Percentiles rank a stretch among this genome's conserved stretches.
phyloP scores from a whole-genome alignment of 1,284 basidiomycete genomes.

The Volvariella volvacea region DNA sequence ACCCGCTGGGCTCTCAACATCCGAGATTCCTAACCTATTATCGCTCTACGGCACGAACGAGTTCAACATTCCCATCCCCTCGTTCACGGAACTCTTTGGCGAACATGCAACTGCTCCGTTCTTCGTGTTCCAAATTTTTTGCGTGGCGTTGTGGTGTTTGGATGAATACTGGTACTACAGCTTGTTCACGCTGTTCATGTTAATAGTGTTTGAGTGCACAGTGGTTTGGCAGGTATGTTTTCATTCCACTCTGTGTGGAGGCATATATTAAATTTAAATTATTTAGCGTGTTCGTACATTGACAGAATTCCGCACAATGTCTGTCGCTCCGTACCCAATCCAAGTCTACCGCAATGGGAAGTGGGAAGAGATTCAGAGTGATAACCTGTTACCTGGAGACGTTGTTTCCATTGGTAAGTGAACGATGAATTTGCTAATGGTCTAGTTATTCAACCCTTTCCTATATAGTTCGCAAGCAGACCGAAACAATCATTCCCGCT shows the following conservation, averaged over 20 bases:
- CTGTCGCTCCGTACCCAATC: slow-evolving; percentile 83
- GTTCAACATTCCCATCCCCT: slow-evolving; percentile 93
- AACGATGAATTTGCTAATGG: no score
- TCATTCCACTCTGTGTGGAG: background rate
- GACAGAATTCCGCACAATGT: slow-evolving; percentile 94
- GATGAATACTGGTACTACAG: slow-evolving; percentile 99
- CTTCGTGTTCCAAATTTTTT: slow-evolving; percentile 96
- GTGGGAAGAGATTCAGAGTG: slow-evolving; percentile 77
- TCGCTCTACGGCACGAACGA: slow-evolving; percentile 85
- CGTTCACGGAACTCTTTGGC: slow-evolving; percentile 80
- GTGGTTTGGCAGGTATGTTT: slow-evolving; percentile 87
- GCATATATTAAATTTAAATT: no score
- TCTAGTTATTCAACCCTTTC: background rate
- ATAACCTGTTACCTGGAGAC: slow-evolving; percentile 86
- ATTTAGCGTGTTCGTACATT: slow-evolving; percentile 78
- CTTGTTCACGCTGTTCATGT: slow-evolving; percentile 95
- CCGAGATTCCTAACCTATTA: slow-evolving; percentile 40
- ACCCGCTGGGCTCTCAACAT: slow-evolving; percentile 39
- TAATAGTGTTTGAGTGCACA: slow-evolving; percentile 94
- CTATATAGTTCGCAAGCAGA: slow-evolving; percentile 59
- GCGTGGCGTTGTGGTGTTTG: slow-evolving; percentile 90
- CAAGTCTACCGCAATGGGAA: slow-evolving; percentile 73
- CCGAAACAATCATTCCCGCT: slow-evolving; percentile 84
- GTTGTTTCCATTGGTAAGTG: slow-evolving; percentile 70
- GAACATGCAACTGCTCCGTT: slow-evolving; percentile 91